These are phyloP conservation scores for Digitaria exilis DNA, from an alignment of 202 grass and related monocot genomes.

Conservation along the genomic window DNA sequence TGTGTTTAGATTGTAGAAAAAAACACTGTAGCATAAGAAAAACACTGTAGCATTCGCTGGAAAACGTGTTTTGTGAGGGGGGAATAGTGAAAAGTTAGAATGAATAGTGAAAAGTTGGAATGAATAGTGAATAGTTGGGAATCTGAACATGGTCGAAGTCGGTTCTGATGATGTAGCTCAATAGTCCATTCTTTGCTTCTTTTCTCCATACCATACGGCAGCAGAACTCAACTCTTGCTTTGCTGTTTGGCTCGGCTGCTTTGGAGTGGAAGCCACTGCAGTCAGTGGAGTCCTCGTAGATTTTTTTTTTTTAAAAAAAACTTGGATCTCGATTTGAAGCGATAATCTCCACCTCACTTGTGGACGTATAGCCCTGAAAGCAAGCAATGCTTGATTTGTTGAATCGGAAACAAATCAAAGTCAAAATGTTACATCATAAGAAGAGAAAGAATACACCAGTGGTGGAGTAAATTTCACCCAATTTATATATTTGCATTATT, in stretches of 20 bases:
- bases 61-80: too few species aligned
- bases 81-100: too few species aligned
- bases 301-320: neutral
- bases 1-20: too few species aligned
- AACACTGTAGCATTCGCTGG: too few species aligned
- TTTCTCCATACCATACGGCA: neutral
- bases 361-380: neutral
- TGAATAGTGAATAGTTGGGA: too few species aligned
- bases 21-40: too few species aligned
- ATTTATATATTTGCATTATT: neutral
- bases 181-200: neutral
- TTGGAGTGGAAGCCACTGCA: neutral
- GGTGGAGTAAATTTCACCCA: neutral
- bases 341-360: neutral
- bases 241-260: neutral
- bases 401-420: neutral
- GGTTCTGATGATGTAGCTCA: neutral
- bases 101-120: too few species aligned
- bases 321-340: too few species aligned
- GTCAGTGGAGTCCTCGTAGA: neutral
- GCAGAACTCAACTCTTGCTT: neutral
- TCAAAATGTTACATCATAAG: neutral
- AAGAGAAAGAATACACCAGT: neutral
- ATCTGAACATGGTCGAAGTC: too few species aligned
- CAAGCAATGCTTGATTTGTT: neutral